These are phyloP conservation scores for Pleomassaria siparia DNA, from an alignment of 2,329 filamentous ascomycete species.

Conservation along the genomic window DNA sequence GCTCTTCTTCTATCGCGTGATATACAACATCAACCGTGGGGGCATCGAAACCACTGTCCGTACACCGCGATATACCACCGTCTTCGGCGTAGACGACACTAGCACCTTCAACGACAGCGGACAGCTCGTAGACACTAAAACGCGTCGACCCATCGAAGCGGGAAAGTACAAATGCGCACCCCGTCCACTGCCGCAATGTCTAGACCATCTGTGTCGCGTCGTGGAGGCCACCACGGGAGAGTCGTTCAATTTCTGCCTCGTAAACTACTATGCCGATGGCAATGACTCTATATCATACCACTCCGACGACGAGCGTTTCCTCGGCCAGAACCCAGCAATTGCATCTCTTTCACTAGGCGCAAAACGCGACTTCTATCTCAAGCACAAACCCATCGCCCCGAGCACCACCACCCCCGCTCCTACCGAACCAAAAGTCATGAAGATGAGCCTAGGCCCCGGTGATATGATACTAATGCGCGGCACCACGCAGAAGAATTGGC, in stretches of 20 bases:
- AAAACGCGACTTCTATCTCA: conserved; percentile 74
- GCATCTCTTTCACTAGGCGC: conserved; percentile 75
- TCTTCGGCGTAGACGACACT: conserved; percentile 65
- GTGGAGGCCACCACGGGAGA: conserved; percentile 68
- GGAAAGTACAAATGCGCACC: conserved; percentile 63
- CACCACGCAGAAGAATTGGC: conserved; percentile 69
- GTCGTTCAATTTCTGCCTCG: conserved; percentile 75
- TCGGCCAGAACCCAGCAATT: conserved; percentile 69
- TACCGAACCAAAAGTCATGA: conserved; percentile 48
- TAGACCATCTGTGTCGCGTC: conserved; percentile 63
- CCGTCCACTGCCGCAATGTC: conserved; percentile 69
- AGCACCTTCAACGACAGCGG: conserved; percentile 54
- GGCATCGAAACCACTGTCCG: conserved; percentile 64
- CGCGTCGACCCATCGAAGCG: conserved; percentile 42
- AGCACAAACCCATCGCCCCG: conserved; percentile 65
- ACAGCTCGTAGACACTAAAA: conserved; percentile 46
- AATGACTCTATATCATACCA: conserved; percentile 78
- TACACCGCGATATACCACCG: conserved; percentile 62
- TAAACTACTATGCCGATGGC: conserved; percentile 81
- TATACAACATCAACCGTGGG: conserved; percentile 70
- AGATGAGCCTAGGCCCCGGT: conserved; percentile 62
- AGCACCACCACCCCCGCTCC: conserved; percentile 33
- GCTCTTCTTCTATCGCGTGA: conserved; percentile 74
- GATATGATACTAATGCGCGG: conserved; percentile 82
- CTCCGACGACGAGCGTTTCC: conserved; percentile 77